Percentiles rank a stretch among this genome's conserved stretches.
Conservation (phyloP, 306 rosid species). For the Trifolium dubium region DNA sequence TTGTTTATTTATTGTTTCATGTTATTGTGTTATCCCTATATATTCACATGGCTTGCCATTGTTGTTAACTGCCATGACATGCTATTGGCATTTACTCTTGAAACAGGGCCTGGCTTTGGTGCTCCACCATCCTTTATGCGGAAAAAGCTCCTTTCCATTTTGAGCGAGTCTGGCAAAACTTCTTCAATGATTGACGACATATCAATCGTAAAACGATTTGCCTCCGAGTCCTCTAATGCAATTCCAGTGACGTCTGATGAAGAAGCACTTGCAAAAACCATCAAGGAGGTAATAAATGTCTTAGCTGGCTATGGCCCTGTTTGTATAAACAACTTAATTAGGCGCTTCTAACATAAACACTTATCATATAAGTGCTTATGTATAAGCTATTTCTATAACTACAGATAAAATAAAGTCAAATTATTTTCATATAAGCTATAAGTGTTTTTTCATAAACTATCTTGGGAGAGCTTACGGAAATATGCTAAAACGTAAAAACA, state of each 20-base stretch:
- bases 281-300: slow-evolving; percentile 67
- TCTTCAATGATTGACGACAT: slow-evolving; percentile 82
- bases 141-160: slow-evolving; percentile 70
- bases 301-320: slow-evolving; percentile 1
- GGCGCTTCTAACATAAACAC: no score
- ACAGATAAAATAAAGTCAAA: neutral
- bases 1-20: slow-evolving; percentile 9
- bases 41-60: neutral
- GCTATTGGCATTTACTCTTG: slow-evolving; percentile 36
- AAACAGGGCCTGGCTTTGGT: slow-evolving; percentile 91
- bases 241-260: slow-evolving; percentile 87
- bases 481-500: neutral
- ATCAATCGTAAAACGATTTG: slow-evolving; percentile 77
- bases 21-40: neutral
- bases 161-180: slow-evolving; percentile 74
- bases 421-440: neutral
- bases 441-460: neutral
- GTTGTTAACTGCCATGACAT: slow-evolving; percentile 36
- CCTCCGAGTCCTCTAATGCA: slow-evolving; percentile 76
- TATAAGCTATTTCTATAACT: neutral
- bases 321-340: neutral
- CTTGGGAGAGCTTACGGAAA: neutral
- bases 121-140: slow-evolving; percentile 75
- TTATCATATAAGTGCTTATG: neutral
- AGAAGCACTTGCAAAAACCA: slow-evolving; percentile 78